These are phyloP conservation scores for Pseudocercospora fuligena DNA, from an alignment of 2,329 filamentous ascomycete species.

Conservation along the genomic window DNA sequence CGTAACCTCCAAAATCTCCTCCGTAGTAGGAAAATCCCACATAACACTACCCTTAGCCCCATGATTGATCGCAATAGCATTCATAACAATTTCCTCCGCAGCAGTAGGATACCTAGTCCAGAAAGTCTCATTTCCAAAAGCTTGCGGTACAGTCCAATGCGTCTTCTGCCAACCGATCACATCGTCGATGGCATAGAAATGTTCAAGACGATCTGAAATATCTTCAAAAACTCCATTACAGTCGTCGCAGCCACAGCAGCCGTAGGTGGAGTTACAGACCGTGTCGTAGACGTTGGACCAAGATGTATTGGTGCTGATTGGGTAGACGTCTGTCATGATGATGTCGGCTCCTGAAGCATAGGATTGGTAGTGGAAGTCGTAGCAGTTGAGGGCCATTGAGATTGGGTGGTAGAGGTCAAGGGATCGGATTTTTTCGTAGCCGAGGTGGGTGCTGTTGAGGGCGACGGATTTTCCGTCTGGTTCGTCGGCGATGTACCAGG, in stretches of 20 bases:
- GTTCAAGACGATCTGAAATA: slow-evolving; percentile 53
- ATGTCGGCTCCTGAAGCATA: slow-evolving; percentile 63
- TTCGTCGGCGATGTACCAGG: slow-evolving; percentile 58
- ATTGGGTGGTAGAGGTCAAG: slow-evolving; percentile 66
- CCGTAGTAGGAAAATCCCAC: slow-evolving; percentile 55
- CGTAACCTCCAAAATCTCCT: slow-evolving; percentile 44
- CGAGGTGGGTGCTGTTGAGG: slow-evolving; percentile 50
- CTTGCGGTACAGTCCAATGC: slow-evolving; percentile 56
- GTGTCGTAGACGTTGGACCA: slow-evolving; percentile 61
- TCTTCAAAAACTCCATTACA: slow-evolving; percentile 59
- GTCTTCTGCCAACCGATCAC: slow-evolving; percentile 49
- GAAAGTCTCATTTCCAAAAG: slow-evolving; percentile 48
- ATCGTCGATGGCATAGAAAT: slow-evolving; percentile 46
- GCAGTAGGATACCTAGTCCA: slow-evolving; percentile 53
- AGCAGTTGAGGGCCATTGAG: slow-evolving; percentile 64
- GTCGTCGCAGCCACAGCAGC: slow-evolving; percentile 67
- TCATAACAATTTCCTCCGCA: slow-evolving; percentile 54
- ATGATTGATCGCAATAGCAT: slow-evolving; percentile 53
- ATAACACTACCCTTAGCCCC: slow-evolving; percentile 55
- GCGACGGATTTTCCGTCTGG: slow-evolving; percentile 62
- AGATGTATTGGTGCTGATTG: slow-evolving; percentile 60
- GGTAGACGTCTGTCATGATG: slow-evolving; percentile 64
- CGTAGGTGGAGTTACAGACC: slow-evolving; percentile 61
- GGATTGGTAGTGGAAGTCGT: slow-evolving; percentile 62
- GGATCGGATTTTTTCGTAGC: slow-evolving; percentile 51